These are phyloP conservation scores for Chaetomium strumarium DNA, from an alignment of 2,329 filamentous ascomycete species.

Conservation along the genomic window DNA sequence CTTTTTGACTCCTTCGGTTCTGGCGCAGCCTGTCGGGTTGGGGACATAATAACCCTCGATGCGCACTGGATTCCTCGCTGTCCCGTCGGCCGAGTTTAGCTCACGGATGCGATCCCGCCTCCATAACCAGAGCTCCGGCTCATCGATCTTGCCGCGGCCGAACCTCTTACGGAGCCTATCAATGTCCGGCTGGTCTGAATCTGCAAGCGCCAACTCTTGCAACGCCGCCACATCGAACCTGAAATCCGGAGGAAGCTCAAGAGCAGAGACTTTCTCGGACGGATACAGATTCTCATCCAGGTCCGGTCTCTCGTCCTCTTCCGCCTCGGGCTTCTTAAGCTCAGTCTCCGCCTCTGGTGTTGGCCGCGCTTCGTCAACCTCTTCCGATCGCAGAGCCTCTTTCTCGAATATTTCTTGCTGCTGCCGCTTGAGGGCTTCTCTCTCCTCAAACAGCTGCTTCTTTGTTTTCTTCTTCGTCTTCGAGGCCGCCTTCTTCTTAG, in stretches of 20 bases:
- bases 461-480: conserved; percentile 72
- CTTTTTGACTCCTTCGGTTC: conserved; percentile 90
- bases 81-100: conserved; percentile 41
- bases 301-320: conserved; percentile 29
- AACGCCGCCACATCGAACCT: conserved; percentile 42
- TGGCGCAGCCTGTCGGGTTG: conserved; percentile 76
- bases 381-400: conserved; percentile 34
- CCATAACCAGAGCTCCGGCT: conserved; percentile 53
- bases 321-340: conserved; percentile 19
- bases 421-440: conserved; percentile 53
- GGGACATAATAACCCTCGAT: conserved; percentile 73
- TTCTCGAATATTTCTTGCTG: conserved; percentile 46
- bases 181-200: conserved; percentile 44
- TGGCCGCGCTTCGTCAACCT: conserved; percentile 30
- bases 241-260: conserved; percentile 41
- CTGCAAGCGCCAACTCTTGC: conserved; percentile 38
- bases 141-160: conserved; percentile 37
- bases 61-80: conserved; percentile 26
- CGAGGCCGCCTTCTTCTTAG: conserved; percentile 52
- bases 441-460: conserved; percentile 67
- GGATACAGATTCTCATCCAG: conserved; percentile 45
- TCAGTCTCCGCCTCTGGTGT: conserved; percentile 33
- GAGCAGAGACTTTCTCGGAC: conserved; percentile 41
- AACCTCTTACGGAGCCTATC: conserved; percentile 45
- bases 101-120: conserved; percentile 50